Conservation (phyloP, 2,329 filamentous ascomycete genomes). For the Alternaria consortialis region DNA sequence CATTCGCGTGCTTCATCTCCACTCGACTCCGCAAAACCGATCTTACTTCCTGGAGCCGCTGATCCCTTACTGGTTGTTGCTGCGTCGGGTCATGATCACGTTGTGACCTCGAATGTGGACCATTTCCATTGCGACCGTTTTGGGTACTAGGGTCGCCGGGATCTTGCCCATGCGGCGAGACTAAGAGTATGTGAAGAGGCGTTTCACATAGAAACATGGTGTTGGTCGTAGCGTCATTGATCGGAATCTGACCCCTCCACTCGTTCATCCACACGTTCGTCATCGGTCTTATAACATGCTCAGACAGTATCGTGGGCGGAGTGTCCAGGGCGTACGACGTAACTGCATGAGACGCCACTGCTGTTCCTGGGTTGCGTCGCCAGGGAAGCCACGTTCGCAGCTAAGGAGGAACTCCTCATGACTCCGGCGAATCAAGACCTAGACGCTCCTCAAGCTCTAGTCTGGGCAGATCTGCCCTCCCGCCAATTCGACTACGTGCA, state of each 20-base stretch:
- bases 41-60: constrained; percentile 10
- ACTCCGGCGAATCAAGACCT: constrained; percentile 14
- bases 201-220: background rate
- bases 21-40: constrained; percentile 39
- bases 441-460: constrained; percentile 12
- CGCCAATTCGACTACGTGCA: constrained; percentile 27
- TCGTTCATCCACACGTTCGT: background rate
- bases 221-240: background rate
- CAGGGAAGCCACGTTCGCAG: constrained; percentile 23
- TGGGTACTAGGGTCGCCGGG: constrained; percentile 6
- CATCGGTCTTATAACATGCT: background rate
- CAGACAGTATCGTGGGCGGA: background rate
- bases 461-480: constrained; percentile 19
- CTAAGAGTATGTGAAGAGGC: background rate
- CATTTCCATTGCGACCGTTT: constrained; percentile 10
- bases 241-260: background rate
- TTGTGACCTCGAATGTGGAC: constrained; percentile 6
- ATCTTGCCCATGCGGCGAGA: constrained; percentile 3
- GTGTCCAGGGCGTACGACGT: background rate
- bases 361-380: constrained; percentile 2
- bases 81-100: constrained; percentile 1
- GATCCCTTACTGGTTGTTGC: constrained; percentile 10
- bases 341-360: constrained; percentile 6
- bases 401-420: constrained; percentile 22
- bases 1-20: constrained; percentile 32